A percentile compares a stretch with the other conserved stretches of the same genome.
phyloP scores from a whole-genome alignment of 164 flowering plant species.

The Cinnamomum micranthum region DNA sequence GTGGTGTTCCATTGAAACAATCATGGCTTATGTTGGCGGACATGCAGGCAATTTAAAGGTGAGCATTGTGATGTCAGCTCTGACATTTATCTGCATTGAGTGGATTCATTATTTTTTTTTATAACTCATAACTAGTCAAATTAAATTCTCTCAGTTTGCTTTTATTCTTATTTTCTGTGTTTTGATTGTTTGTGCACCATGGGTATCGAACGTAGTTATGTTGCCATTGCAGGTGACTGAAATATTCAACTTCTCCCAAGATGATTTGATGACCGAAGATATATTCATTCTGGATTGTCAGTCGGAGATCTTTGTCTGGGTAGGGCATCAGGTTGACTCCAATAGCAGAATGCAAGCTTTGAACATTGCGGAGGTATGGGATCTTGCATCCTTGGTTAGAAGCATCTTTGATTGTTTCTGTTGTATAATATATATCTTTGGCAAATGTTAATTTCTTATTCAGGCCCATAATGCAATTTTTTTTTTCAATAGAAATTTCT shows the following conservation, averaged over 20 bases:
- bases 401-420: background rate
- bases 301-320: constrained; percentile 89
- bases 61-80: constrained; percentile 13
- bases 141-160: background rate
- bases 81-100: constrained; percentile 1
- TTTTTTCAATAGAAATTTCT: constrained; percentile 67
- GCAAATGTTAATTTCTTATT: background rate
- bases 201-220: background rate
- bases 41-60: constrained; percentile 87
- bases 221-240: constrained; percentile 69
- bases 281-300: constrained; percentile 83
- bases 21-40: constrained; percentile 16
- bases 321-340: constrained; percentile 81
- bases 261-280: constrained; percentile 99
- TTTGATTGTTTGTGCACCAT: background rate
- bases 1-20: constrained; percentile 16
- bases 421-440: background rate
- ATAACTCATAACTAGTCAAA: background rate
- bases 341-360: constrained; percentile 65
- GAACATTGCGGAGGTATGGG: constrained; percentile 78
- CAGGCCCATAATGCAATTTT: background rate
- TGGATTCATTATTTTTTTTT: constrained; percentile 1
- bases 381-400: background rate
- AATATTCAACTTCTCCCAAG: constrained; percentile 84
- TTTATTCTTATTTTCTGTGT: background rate